Conservation (phyloP, 2,329 filamentous ascomycete species). For the Tolypocladium album region DNA sequence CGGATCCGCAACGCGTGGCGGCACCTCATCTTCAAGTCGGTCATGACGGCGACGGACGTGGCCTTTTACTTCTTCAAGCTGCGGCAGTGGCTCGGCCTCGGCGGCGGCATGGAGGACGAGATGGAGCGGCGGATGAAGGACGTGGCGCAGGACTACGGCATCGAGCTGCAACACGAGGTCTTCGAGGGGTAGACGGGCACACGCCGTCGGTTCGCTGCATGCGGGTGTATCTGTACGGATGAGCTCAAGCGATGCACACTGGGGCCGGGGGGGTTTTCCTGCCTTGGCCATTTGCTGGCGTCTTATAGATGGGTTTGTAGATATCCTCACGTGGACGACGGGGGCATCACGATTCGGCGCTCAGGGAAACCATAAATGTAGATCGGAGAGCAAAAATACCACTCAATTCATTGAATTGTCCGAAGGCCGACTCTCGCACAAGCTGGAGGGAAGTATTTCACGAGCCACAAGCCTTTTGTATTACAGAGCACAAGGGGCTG, state of each 20-base stretch:
- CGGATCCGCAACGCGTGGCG: slow-evolving; percentile 59
- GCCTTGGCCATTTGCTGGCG: neutral
- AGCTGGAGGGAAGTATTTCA: too few species aligned
- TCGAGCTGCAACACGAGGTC: slow-evolving; percentile 79
- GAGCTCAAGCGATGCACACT: neutral
- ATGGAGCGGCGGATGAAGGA: slow-evolving; percentile 78
- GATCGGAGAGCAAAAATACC: neutral
- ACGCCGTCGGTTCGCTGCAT: neutral
- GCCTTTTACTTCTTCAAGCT: slow-evolving; percentile 75
- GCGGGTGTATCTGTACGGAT: neutral
- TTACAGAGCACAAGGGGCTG: neutral
- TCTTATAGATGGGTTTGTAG: neutral
- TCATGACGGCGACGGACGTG: slow-evolving; percentile 67
- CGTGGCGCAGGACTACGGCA: slow-evolving; percentile 83
- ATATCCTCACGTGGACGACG: neutral
- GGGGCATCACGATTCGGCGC: neutral
- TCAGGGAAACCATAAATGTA: neutral
- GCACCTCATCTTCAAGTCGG: slow-evolving; percentile 72
- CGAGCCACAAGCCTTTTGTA: neutral
- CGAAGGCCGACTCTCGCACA: too few species aligned
- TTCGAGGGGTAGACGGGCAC: slow-evolving; percentile 60
- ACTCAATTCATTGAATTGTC: neutral
- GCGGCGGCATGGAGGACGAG: slow-evolving; percentile 87
- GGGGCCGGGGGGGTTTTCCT: neutral
- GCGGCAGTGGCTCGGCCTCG: slow-evolving; percentile 63